Evolutionary conservation across 306 rosid species (phyloP), one percentile per base, ranked within the genome.

Genomic region (Clitoria ternatea): DNA sequence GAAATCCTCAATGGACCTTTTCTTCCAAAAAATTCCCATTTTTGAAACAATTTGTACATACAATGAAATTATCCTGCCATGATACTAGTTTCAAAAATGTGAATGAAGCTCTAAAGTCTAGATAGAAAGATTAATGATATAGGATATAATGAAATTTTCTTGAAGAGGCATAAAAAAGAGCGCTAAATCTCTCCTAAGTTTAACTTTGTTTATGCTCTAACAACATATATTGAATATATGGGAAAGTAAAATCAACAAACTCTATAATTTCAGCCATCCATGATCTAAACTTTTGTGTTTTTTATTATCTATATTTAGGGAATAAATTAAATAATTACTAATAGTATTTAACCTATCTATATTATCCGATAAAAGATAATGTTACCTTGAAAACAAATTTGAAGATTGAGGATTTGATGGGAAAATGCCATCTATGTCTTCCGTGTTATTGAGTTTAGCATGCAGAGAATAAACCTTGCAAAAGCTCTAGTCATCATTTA

Each of bases 11-110:
- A 68, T 57, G n/a, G 75, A 73, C 77, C 87, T 83, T 65, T 81
- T 79, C 80, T 91, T 96, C 62, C 97, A n/a, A 96, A 44, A 64
- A 89, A 30, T 80, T 85, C 74, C 89, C 92, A 63, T 72, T 72
- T 63, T 84, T 61, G 85, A 80, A 91, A 76, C 99, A 94, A 48
- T 89, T 84, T 3, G 32, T 27, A 50, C 99, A 91, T 72, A 86
- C 76, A 6, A 74, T 40, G 65, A 76, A 83, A 63, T 85, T 79
- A 49, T 80, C 97, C 99, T 94, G 92, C 71, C n/a, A 77, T 12
- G 12, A 8, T 30, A 56, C 27, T 36, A 32, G 19, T 47, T 20
- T 64, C 54, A 64, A 9, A 29, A 61, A 64, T 18, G 29, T 5
- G 37, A 13, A 42, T 12, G 18, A 65, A 69, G n/a, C n/a, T n/a